phyloP scores from a whole-genome alignment of 495 filamentous ascomycete genomes.

The Penicillium mononematosum region DNA sequence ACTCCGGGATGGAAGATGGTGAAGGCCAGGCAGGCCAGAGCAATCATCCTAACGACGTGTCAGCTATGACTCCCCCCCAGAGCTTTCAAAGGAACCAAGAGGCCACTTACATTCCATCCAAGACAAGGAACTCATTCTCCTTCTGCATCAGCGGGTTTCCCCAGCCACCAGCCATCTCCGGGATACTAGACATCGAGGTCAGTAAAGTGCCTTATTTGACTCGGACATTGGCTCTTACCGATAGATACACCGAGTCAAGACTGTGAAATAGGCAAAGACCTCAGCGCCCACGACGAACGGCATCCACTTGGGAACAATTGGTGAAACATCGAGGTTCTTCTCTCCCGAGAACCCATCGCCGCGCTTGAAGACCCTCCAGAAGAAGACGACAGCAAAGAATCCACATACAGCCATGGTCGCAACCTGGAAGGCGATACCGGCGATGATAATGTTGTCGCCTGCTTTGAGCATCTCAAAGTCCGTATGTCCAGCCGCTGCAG shows the following conservation, averaged over 20 bases:
- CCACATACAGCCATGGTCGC: slow-evolving; percentile 61
- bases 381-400: slow-evolving; percentile 50
- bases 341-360: slow-evolving; percentile 33
- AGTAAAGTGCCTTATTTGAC: neutral
- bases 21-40: slow-evolving; percentile 42
- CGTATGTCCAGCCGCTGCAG: slow-evolving; percentile 34
- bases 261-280: slow-evolving; percentile 55
- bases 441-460: slow-evolving; percentile 64
- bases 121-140: slow-evolving; percentile 58
- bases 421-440: slow-evolving; percentile 70
- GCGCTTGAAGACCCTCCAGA: slow-evolving; percentile 39
- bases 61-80: neutral
- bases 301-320: slow-evolving; percentile 41
- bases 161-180: slow-evolving; percentile 67
- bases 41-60: slow-evolving; percentile 44
- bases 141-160: slow-evolving; percentile 64
- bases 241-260: slow-evolving; percentile 67
- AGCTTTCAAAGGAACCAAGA: neutral
- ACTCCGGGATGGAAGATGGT: slow-evolving; percentile 52
- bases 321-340: slow-evolving; percentile 26
- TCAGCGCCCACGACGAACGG: slow-evolving; percentile 52
- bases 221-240: slow-evolving; percentile 38
- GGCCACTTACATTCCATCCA: slow-evolving; percentile 53
- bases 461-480: slow-evolving; percentile 27
- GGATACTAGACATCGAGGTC: slow-evolving; percentile 40